Base-by-base conservation (phyloP, 2,329 filamentous ascomycete genomes). In the Diaporthe australafricana region DNA sequence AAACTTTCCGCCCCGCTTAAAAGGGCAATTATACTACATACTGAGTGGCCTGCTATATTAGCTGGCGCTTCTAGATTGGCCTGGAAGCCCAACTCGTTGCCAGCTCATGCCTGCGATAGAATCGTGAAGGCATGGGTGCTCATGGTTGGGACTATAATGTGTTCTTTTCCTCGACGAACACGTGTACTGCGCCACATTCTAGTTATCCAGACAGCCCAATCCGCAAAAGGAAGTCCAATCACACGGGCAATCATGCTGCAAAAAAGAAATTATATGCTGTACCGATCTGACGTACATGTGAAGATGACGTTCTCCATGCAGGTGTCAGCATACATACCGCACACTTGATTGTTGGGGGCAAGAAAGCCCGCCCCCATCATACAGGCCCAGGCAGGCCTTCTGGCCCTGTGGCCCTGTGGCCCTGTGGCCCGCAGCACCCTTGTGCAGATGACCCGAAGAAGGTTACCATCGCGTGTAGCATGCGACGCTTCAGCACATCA, bases 1-100 rank as follows among this genome's bases (percentile, higher is more conserved):
- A 5, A 63, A 35, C 35, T 40, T 63, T 63, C 60, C 35, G 60
- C 60, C 60, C 60, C 60, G 60, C 60, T 48, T 63, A 63, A 63
- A 48, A 35, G 27, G 12, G 27, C 45, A 50, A 42, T 50, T 50
- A 65, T n/a, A n/a, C n/a, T n/a, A n/a, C n/a, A n/a, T n/a, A n/a
- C n/a, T n/a, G n/a, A 65, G 60, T 12, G 50, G 30, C 45, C 27
- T 48, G 0, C 42, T 27, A 35, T 5, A n/a, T 27, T 35, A 63
- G 22, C 27, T 35, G 9, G 32, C 32, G 32, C 17, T 32, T 35
- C 57, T 48, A 45, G 56, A 30, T 30, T 45, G 38, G 38, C 42
- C 25, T 17, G 27, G 27, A 63, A 47, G 57, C 14, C 12, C 35
- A 35, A 14, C 42, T 40, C 38, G 9, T 8, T 14, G 8, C 14